Evolutionary conservation across 306 rosid genomes (phyloP).

Genomic region (Hippophae rhamnoides): DNA sequence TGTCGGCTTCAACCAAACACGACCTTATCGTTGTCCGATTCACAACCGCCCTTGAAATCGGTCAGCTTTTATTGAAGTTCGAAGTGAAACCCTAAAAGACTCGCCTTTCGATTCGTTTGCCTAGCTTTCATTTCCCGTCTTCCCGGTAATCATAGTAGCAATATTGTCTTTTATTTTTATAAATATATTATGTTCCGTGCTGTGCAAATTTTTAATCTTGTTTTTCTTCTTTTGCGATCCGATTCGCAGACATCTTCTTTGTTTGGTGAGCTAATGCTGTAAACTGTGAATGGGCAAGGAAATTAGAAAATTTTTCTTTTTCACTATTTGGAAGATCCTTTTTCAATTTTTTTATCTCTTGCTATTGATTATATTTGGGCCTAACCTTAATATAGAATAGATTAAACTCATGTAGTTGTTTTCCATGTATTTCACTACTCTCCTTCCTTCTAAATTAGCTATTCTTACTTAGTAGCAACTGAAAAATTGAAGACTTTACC

Average conservation of each 20-base stretch:
- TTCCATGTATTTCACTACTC: too few relatives aligned
- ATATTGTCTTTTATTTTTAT: too few relatives aligned
- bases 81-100: neutral
- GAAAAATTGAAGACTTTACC: too few relatives aligned
- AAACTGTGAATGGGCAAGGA: neutral
- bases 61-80: neutral
- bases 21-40: slow-evolving; percentile 42
- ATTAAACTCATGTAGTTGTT: too few relatives aligned
- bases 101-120: neutral
- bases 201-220: neutral
- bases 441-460: too few relatives aligned
- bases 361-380: neutral
- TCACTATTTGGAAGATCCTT: neutral
- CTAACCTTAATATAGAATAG: neutral
- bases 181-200: neutral
- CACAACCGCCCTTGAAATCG: slow-evolving; percentile 14
- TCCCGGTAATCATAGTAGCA: too few relatives aligned
- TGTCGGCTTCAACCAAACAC: slow-evolving; percentile 97
- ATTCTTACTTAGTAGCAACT: too few relatives aligned
- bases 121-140: too few relatives aligned
- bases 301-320: neutral
- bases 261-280: slow-evolving; percentile 10
- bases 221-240: slow-evolving; percentile 5
- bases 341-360: neutral
- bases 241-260: slow-evolving; percentile 3